Percentiles rank a stretch among this genome's conserved stretches.
These are phyloP conservation scores for Suillus tomentosus DNA, from an alignment of 768 basidiomycete species.

Conservation along the genomic window DNA sequence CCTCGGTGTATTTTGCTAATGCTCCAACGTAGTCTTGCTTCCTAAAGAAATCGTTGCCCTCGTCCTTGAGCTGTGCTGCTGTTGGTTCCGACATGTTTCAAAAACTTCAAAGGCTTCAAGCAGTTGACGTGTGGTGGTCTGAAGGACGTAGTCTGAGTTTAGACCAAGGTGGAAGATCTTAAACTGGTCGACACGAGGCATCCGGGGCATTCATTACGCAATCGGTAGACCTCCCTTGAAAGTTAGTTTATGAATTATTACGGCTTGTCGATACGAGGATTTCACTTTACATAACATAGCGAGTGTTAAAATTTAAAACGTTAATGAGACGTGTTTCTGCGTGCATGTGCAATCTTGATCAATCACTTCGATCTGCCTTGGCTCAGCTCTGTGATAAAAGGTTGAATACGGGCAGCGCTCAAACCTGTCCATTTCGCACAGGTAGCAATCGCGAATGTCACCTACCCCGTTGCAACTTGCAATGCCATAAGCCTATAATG, in stretches of 20 bases:
- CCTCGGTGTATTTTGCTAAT: conserved; percentile 42
- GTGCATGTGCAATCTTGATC: background rate
- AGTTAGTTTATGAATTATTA: background rate
- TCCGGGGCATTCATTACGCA: background rate
- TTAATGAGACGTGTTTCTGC: background rate
- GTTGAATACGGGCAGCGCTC: background rate
- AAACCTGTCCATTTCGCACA: background rate
- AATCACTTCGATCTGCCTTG: background rate
- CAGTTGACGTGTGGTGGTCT: background rate
- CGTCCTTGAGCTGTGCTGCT: conserved; percentile 33
- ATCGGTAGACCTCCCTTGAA: background rate
- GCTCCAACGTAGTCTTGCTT: conserved; percentile 38
- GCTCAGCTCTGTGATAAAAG: background rate
- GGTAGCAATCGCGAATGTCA: background rate
- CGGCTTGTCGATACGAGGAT: background rate
- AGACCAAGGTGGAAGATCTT: background rate
- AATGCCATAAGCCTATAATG: background rate
- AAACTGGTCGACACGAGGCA: background rate
- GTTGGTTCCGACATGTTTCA: background rate
- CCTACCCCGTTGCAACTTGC: background rate
- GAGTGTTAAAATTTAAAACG: background rate
- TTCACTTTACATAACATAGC: background rate
- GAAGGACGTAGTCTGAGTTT: background rate
- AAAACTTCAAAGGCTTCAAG: background rate
- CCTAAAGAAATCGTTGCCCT: conserved; percentile 43